Evolutionary conservation across 2,329 filamentous ascomycete genomes (phyloP).

Genomic region (Thelonectria discophora): DNA sequence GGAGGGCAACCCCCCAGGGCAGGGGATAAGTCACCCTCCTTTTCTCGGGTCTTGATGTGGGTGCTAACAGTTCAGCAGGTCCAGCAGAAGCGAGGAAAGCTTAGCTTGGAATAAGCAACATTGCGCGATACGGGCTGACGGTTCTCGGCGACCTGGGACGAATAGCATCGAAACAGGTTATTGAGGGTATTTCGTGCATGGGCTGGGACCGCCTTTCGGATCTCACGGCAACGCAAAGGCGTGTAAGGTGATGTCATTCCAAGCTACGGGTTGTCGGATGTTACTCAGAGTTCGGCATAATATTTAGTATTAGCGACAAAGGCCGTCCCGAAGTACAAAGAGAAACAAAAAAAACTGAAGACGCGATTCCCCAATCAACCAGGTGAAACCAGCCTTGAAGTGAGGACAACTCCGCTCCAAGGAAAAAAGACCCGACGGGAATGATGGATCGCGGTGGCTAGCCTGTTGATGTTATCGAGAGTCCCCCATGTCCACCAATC

Average conservation of each 20-base stretch:
- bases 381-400: too few species aligned
- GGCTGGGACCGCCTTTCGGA: conserved; percentile 11
- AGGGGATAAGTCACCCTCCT: conserved; percentile 60
- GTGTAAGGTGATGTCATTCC: conserved; percentile 12
- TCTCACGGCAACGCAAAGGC: conserved; percentile 16
- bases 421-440: too few species aligned
- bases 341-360: too few species aligned
- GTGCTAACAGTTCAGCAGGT: conserved; percentile 43
- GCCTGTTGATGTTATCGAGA: conserved; percentile 17
- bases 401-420: too few species aligned
- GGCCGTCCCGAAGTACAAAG: too few species aligned
- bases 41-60: conserved; percentile 18
- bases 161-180: conserved; percentile 12
- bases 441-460: neutral
- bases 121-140: neutral
- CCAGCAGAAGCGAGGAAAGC: neutral
- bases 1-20: conserved; percentile 56
- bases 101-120: neutral
- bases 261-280: too few species aligned
- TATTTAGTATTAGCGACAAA: too few species aligned
- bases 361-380: too few species aligned
- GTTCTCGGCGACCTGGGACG: neutral
- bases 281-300: too few species aligned
- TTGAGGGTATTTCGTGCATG: conserved; percentile 5
- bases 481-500: conserved; percentile 4